Conservation (phyloP, 2,329 filamentous ascomycete species). For the Penicillium italicum region DNA sequence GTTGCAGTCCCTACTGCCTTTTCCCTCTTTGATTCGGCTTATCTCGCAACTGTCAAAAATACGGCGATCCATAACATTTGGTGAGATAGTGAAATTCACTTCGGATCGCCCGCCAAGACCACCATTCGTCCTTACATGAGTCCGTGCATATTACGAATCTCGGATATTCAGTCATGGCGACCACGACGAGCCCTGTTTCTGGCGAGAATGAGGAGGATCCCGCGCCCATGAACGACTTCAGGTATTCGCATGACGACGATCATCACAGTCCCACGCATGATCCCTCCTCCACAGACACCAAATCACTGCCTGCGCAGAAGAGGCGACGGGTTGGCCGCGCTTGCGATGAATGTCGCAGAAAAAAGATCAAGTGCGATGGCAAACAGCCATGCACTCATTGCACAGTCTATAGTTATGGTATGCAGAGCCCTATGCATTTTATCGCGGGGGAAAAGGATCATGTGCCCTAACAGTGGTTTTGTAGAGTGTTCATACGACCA, state of each 20-base stretch:
- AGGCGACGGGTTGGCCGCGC: slow-evolving; percentile 73
- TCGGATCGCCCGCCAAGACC: slow-evolving; percentile 20
- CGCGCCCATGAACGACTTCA: slow-evolving; percentile 13
- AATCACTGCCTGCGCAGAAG: slow-evolving; percentile 63
- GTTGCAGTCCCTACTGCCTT: not conserved
- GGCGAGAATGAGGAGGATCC: slow-evolving; percentile 33
- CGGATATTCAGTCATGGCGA: slow-evolving; percentile 25
- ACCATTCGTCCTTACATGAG: slow-evolving; percentile 22
- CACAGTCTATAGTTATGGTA: slow-evolving; percentile 97
- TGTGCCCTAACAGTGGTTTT: slow-evolving; percentile 15
- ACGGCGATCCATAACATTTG: slow-evolving; percentile 16
- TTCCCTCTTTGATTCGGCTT: not conserved
- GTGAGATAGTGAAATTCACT: slow-evolving; percentile 1
- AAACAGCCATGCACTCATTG: slow-evolving; percentile 92
- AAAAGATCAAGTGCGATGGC: slow-evolving; percentile 85
- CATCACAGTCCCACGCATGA: slow-evolving; percentile 21
- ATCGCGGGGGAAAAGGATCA: not conserved
- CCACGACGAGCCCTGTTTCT: slow-evolving; percentile 24
- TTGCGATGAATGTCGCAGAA: slow-evolving; percentile 77
- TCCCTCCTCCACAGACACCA: slow-evolving; percentile 24
- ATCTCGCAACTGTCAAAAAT: slow-evolving; percentile 3
- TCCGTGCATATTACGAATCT: slow-evolving; percentile 12
- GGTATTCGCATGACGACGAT: slow-evolving; percentile 17
- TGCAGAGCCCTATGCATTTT: slow-evolving; percentile 24
- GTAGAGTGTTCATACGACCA: slow-evolving; percentile 93